Conservation (phyloP, 1,284 basidiomycete genomes). For the Heterobasidion occidentale region DNA sequence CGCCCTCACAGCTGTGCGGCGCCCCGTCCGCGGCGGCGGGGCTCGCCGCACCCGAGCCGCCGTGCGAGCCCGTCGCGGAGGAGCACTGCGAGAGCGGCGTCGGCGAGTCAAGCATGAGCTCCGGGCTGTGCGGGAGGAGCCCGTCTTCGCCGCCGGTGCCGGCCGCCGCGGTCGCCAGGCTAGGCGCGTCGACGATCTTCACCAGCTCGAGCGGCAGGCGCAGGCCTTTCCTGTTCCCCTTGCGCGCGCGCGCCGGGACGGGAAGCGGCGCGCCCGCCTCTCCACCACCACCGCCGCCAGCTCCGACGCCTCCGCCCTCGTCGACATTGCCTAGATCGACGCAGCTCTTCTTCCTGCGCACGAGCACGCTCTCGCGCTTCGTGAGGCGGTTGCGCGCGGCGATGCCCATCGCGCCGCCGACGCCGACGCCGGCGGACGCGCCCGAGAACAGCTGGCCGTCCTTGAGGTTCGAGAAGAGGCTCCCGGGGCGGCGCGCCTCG, state of each 20-base stretch:
- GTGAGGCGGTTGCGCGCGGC: conserved; percentile 52
- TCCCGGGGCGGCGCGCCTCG: conserved; percentile 35
- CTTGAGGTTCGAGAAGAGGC: conserved; percentile 34
- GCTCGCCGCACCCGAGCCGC: conserved; percentile 27
- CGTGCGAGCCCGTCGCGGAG: conserved; percentile 29
- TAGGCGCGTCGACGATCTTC: neutral
- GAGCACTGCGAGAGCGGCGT: conserved; percentile 43
- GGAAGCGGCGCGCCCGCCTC: neutral
- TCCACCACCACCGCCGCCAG: neutral
- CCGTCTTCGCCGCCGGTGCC: neutral
- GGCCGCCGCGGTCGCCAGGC: neutral
- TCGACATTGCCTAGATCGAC: conserved; percentile 17
- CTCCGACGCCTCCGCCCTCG: conserved; percentile 13
- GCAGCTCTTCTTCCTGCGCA: conserved; percentile 44
- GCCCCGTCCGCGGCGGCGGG: conserved; percentile 16
- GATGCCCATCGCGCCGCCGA: conserved; percentile 41
- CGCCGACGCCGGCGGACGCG: conserved; percentile 26
- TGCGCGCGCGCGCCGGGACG: neutral
- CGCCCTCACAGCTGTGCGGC: neutral
- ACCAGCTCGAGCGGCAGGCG: neutral
- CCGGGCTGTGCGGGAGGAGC: conserved; percentile 12
- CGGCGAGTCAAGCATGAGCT: conserved; percentile 27
- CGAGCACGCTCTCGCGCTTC: conserved; percentile 59
- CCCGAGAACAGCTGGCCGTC: neutral
- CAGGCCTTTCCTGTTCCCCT: neutral